A percentile compares a stretch with the other conserved stretches of the same genome.
Evolutionary conservation across 75 land plant genomes (phyloP).

Genomic region (Ceratopteris richardii): DNA sequence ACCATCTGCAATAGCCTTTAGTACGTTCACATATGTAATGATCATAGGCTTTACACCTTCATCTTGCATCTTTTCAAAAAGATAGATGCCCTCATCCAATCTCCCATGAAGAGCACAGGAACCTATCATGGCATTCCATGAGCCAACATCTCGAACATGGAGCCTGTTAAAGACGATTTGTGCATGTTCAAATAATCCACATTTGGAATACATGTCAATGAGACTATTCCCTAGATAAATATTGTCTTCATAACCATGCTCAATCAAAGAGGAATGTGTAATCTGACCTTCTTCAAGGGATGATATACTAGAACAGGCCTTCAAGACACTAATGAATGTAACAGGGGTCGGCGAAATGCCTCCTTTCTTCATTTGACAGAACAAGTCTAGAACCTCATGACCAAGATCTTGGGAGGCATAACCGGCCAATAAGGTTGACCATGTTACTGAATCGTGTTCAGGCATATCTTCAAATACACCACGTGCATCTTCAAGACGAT

Average conservation of each 20-base stretch:
- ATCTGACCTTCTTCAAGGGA: conserved; percentile 21
- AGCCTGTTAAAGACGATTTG: background rate
- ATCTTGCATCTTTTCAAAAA: background rate
- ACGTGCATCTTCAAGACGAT: conserved; percentile 30
- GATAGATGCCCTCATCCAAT: background rate
- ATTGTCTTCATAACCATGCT: conserved; percentile 16
- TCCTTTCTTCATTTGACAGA: conserved; percentile 15
- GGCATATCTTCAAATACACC: conserved; percentile 32
- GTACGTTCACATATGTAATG: background rate
- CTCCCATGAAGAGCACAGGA: background rate
- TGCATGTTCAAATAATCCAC: conserved; percentile 11
- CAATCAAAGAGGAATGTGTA: conserved; percentile 16
- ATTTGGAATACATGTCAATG: conserved; percentile 23
- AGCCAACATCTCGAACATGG: background rate
- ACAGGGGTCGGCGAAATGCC: conserved; percentile 1
- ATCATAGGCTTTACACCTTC: background rate
- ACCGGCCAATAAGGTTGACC: conserved; percentile 73
- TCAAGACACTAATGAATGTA: conserved; percentile 15
- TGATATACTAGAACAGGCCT: conserved; percentile 17
- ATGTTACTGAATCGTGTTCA: conserved; percentile 48
- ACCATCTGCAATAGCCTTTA: conserved; percentile 36
- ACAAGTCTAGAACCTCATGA: conserved; percentile 47
- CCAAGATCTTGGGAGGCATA: conserved; percentile 49
- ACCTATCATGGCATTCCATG: background rate
- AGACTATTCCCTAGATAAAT: conserved; percentile 14